Evolutionary conservation across 768 basidiomycete genomes (phyloP), one percentile per base, ranked within the genome.

Genomic region (Symmetrospora coprosmae): DNA sequence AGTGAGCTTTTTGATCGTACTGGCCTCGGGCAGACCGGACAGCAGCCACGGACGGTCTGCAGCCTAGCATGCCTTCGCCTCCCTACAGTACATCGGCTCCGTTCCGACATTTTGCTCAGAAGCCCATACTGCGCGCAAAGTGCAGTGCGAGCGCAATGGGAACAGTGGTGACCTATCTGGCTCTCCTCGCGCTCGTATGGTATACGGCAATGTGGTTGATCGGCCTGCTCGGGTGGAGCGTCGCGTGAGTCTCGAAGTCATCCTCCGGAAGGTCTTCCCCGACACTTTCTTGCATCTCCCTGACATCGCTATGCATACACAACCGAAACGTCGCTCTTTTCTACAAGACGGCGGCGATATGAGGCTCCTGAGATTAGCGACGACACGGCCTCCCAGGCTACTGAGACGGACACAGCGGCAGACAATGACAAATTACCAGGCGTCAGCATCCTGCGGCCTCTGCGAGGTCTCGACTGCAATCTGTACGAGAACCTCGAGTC

Each of bases 401-500:
- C 4, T 41, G 2, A 8, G n/a, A n/a, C n/a, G n/a, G n/a, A n/a
- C 17, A 3, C 27, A 46, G 33, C 56, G 49, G 31, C 25, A 27
- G 17, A 9, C 8, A 51, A 67, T 71, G 17, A 63, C 16, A 69
- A 76, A 17, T 79, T 80, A 2, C 89, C 90, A 11, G 92, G 90
- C 19, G 92, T 97, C 30, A 87, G 90, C 2, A 88, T 97, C 66
- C 77, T 97, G 49, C 82, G 94, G 45, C 94, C 94, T 6, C 77
- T 99, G 50, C 91, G 91, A 71, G 94, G 94, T 14, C 76, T 99
- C 23, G 94, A 99, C 73, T 80, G 84, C 60, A 97, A 97, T 71
- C 79, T 99, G 19, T 96, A 85, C 73, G 90, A 94, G 75, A 96
- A 96, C 72, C 75, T 99, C 49, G 88, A 94, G 73, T 87, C 89